A percentile compares a stretch with the other conserved stretches of the same genome.
phyloP scores from a whole-genome alignment of 1,139 yeast genomes.

The Debaryomyces singareniensis region DNA sequence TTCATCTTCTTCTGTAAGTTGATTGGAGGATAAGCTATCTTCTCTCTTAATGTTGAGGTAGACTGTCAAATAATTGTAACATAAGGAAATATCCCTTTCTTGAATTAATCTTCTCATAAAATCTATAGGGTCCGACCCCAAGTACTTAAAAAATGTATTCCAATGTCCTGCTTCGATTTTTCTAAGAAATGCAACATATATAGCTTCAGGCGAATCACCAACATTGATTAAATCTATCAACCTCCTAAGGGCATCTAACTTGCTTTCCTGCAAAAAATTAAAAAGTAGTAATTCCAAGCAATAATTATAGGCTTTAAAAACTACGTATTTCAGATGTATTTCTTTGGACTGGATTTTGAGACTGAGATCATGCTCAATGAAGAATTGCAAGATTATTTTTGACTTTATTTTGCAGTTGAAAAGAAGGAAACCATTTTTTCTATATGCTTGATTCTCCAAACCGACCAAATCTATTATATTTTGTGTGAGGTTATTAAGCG shows the following conservation, averaged over 20 bases:
- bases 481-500: too few species aligned
- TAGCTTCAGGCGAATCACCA: constrained; percentile 21
- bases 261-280: constrained; percentile 21
- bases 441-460: too few species aligned
- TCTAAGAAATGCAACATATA: constrained; percentile 37
- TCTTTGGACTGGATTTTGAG: constrained; percentile 13
- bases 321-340: constrained; percentile 19
- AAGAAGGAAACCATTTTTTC: too few species aligned
- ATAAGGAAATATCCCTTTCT: constrained; percentile 30
- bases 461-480: too few species aligned
- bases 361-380: constrained; percentile 34
- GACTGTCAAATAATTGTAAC: constrained; percentile 37
- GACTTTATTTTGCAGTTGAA: constrained; percentile 21
- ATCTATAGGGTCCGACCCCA: constrained; percentile 31
- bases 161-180: constrained; percentile 39
- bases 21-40: constrained; percentile 13
- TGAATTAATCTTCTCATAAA: constrained; percentile 34
- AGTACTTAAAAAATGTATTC: constrained; percentile 28
- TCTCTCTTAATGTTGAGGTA: constrained; percentile 37
- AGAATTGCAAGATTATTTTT: constrained; percentile 30
- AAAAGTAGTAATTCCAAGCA: constrained; percentile 37
- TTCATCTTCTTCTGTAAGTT: constrained; percentile 25
- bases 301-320: constrained; percentile 28
- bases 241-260: constrained; percentile 11
- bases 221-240: constrained; percentile 25